Evolutionary conservation across 805 yeast species (phyloP), one percentile per base, ranked within the genome.

Genomic region (Wickerhamiella vanderwaltii): DNA sequence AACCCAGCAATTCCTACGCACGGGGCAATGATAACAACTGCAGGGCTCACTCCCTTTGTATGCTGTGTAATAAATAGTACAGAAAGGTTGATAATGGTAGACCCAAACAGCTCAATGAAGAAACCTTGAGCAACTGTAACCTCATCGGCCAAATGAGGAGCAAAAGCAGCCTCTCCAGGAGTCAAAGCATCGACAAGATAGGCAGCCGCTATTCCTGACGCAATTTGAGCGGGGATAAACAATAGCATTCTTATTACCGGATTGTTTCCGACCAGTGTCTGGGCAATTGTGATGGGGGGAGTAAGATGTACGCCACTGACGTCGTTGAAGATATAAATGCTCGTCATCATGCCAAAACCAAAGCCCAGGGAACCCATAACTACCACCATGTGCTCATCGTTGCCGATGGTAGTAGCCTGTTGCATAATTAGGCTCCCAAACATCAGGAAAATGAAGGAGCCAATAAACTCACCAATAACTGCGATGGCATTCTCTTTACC

Each of bases 301-400:
- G 85, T 84, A 59, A 84, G 71, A 65, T 81, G 83, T 66, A 91
- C 94, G 55, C 94, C 94, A 31, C 91, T 79, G 46, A 84, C 73
- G 60, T 84, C 72, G 65, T 68, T 77, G 54, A 79, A 75, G 53
- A 75, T 61, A 54, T 75, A 73, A 39, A 80, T 82, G 51, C 72
- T 74, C 51, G 79, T 77, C 76, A 79, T 72, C 44, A 84, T 85
- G 52, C 85, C 78, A 56, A 81, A 79, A 50, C 94, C 95, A 63
- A 83, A 83, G 54, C 94, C 94, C 38, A 79, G 69, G 6, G 94
- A 65, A 54, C 85, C 84, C 86, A 83, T 77, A 49, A 81, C 70
- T 49, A 81, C 60, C 61, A 76, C 77, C 42, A 32, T 33, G 37
- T 72, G 68, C 30, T 88, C 85, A 11, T 46, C 41, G 30, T 46